Percentiles rank a stretch among this genome's conserved stretches.
phyloP scores from a whole-genome alignment of 208 protist genomes.

The Crithidia acanthocephali region DNA sequence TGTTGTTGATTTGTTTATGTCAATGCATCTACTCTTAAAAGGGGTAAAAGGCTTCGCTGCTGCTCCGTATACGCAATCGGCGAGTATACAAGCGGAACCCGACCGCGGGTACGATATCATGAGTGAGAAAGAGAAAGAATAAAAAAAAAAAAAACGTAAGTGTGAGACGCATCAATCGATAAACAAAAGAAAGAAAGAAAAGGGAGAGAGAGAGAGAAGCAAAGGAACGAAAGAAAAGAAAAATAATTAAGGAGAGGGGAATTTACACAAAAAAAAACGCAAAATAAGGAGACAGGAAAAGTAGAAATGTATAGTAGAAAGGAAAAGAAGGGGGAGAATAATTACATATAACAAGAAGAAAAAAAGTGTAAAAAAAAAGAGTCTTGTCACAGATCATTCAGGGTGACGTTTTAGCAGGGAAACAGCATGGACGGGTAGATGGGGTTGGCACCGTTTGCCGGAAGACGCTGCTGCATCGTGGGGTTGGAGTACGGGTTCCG shows the following conservation, averaged over 20 bases:
- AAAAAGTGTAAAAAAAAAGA: no score
- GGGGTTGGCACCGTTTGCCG: neutral
- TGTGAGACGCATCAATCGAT: neutral
- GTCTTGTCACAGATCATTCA: neutral
- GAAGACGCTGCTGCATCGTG: neutral
- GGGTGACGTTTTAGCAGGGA: slow-evolving; percentile 1
- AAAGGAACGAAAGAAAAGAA: slow-evolving; percentile 15
- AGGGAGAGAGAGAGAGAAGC: neutral
- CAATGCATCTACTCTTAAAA: slow-evolving; percentile 2
- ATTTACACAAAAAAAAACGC: neutral
- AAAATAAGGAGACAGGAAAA: neutral
- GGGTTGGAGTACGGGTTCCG: neutral
- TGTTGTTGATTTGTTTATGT: slow-evolving; percentile 4
- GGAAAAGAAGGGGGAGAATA: neutral
- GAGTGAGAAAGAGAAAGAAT: neutral
- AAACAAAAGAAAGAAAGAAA: slow-evolving; percentile 3
- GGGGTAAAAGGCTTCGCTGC: neutral
- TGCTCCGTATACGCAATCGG: neutral
- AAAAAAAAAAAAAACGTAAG: slow-evolving; percentile 1
- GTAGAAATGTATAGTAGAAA: neutral
- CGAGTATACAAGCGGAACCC: neutral
- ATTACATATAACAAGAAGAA: neutral
- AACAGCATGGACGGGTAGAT: slow-evolving; percentile 12
- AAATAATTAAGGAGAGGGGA: neutral
- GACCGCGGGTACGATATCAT: slow-evolving; percentile 4